Conservation (phyloP, 2,329 filamentous ascomycete species). For the Aspergillus sojae region DNA sequence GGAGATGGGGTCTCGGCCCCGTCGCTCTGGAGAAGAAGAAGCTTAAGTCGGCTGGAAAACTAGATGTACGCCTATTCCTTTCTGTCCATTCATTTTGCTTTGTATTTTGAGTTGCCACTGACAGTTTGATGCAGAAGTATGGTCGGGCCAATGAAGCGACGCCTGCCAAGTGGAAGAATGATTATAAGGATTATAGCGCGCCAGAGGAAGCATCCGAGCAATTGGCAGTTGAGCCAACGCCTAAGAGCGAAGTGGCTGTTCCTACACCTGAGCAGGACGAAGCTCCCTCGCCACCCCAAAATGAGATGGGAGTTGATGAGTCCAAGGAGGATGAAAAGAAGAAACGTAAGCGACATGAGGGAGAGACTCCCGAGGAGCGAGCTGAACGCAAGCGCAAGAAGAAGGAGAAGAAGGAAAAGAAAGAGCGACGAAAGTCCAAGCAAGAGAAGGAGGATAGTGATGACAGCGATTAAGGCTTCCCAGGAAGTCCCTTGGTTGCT, state of each 20-base stretch:
- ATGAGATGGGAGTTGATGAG: conserved; percentile 48
- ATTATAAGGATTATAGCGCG: conserved; percentile 87
- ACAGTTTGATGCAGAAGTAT: conserved; percentile 66
- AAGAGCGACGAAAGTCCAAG: conserved; percentile 78
- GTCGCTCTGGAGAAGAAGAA: conserved; percentile 98
- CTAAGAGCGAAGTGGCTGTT: conserved; percentile 37
- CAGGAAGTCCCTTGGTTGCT: conserved; percentile 27
- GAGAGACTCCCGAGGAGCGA: conserved; percentile 53
- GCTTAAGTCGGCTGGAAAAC: conserved; percentile 95
- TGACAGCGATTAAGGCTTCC: conserved; percentile 44
- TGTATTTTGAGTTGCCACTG: conserved; percentile 28
- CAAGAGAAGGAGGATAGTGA: conserved; percentile 75
- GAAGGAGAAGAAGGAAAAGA: conserved; percentile 59
- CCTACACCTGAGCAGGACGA: conserved; percentile 31
- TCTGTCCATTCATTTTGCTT: background rate
- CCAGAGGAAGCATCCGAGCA: conserved; percentile 47
- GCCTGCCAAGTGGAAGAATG: conserved; percentile 86
- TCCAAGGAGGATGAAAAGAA: conserved; percentile 52
- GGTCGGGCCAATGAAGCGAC: conserved; percentile 91
- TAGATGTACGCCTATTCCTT: conserved; percentile 64
- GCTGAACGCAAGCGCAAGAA: conserved; percentile 55
- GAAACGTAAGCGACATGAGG: conserved; percentile 60
- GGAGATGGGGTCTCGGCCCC: conserved; percentile 93
- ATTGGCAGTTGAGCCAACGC: conserved; percentile 48
- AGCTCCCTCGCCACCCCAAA: conserved; percentile 30